Evolutionary conservation across 345 rosid genomes (phyloP).

Genomic region (Mallotus nudiflorus): DNA sequence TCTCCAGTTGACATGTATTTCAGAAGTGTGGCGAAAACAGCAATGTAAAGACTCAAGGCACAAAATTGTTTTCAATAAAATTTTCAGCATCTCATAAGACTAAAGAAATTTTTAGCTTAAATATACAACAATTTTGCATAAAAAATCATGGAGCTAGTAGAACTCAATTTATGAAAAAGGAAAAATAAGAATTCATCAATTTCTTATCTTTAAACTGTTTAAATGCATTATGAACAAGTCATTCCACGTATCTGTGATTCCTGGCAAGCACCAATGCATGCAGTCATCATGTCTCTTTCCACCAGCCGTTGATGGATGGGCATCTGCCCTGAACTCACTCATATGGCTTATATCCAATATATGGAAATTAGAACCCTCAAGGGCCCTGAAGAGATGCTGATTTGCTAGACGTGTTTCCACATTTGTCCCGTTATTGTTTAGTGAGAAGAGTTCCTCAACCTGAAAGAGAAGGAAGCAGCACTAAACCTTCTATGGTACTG

Average conservation of each 20-base stretch:
- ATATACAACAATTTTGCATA: no score
- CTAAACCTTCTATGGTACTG: neutral
- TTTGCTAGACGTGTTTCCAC: constrained; percentile 74
- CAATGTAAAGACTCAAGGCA: no score
- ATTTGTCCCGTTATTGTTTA: constrained; percentile 66
- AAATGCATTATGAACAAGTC: constrained; percentile 56
- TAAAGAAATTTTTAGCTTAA: no score
- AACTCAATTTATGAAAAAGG: neutral
- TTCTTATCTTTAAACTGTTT: constrained; percentile 23
- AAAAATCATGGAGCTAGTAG: no score
- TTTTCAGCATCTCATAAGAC: no score
- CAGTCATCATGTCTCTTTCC: constrained; percentile 90
- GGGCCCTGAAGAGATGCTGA: constrained; percentile 51
- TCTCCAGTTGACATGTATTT: no score
- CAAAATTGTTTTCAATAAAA: no score
- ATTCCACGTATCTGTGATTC: constrained; percentile 83
- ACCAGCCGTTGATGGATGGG: constrained; percentile 78
- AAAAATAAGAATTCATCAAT: constrained; percentile 11
- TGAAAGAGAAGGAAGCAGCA: constrained; percentile 19
- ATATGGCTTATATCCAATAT: constrained; percentile 68
- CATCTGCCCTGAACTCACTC: constrained; percentile 95
- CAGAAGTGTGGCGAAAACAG: no score
- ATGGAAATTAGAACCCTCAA: constrained; percentile 57
- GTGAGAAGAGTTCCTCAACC: constrained; percentile 74
- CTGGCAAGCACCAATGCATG: constrained; percentile 99